A percentile compares a stretch with the other conserved stretches of the same genome.
Evolutionary conservation across 768 basidiomycete genomes (phyloP).

Genomic region (Rossbeevera mucosa): DNA sequence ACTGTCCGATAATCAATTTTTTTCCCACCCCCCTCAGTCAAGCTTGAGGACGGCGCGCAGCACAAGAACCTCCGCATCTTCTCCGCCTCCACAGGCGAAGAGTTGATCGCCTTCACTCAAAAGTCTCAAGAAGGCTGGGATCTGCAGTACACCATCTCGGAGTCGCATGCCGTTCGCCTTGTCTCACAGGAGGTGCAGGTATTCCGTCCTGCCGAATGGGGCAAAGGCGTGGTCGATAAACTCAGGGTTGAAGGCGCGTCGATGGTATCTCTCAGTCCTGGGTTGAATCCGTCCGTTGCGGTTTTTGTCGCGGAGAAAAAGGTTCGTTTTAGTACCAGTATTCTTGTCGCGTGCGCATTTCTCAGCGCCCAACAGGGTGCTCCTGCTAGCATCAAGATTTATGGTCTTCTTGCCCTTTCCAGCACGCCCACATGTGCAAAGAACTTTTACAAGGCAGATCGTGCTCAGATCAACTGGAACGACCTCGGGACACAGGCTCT

Average conservation of each 20-base stretch:
- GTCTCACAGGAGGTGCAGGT: conserved; percentile 82
- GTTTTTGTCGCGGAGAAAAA: conserved; percentile 95
- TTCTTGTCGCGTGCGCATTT: neutral
- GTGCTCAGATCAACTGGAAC: conserved; percentile 94
- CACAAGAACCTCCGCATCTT: conserved; percentile 95
- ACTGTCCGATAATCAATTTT: conserved; percentile 11
- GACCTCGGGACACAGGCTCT: conserved; percentile 88
- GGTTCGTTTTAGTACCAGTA: conserved; percentile 33
- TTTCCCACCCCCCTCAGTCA: conserved; percentile 40
- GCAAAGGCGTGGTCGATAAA: conserved; percentile 74
- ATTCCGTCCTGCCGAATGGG: conserved; percentile 76
- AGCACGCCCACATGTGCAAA: conserved; percentile 77
- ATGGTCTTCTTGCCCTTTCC: conserved; percentile 60
- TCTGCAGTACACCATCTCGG: conserved; percentile 85
- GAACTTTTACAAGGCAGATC: conserved; percentile 94
- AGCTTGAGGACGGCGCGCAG: conserved; percentile 84
- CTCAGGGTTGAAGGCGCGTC: conserved; percentile 82
- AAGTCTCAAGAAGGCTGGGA: conserved; percentile 92
- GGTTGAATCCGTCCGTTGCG: conserved; percentile 83
- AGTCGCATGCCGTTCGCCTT: conserved; percentile 78
- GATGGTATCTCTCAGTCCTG: conserved; percentile 71
- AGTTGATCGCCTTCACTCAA: conserved; percentile 83
- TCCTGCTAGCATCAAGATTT: conserved; percentile 85
- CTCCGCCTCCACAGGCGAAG: conserved; percentile 78
- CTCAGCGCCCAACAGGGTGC: conserved; percentile 51